phyloP scores from a whole-genome alignment of 345 rosid species.

The Sisymbrium altissimum region DNA sequence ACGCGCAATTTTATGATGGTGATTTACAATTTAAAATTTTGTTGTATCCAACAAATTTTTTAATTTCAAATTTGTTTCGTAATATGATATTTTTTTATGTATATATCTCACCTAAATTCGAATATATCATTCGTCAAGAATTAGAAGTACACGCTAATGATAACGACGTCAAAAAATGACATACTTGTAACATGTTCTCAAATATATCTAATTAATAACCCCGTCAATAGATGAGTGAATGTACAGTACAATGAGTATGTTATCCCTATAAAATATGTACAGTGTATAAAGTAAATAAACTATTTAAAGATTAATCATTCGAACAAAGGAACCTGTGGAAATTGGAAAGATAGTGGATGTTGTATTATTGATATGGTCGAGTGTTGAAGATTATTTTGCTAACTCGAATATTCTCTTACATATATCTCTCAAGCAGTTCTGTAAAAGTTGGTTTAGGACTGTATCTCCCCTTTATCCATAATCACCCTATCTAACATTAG shows the following conservation, averaged over 20 bases:
- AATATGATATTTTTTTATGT: too few species aligned
- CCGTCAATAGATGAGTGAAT: background rate
- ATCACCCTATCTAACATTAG: background rate
- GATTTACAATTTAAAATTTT: too few species aligned
- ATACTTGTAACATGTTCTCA: background rate
- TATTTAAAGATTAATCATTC: background rate
- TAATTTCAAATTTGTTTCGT: too few species aligned
- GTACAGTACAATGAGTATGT: background rate
- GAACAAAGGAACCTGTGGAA: background rate
- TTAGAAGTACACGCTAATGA: too few species aligned
- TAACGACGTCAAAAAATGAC: background rate
- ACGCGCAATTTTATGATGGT: too few species aligned
- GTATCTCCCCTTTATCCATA: slow-evolving; percentile 5
- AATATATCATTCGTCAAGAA: background rate
- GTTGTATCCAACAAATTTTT: too few species aligned
- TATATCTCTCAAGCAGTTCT: background rate
- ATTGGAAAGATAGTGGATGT: background rate
- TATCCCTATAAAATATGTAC: background rate
- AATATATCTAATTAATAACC: background rate
- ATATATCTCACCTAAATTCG: background rate
- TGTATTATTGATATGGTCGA: slow-evolving; percentile 9
- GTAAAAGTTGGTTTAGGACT: background rate
- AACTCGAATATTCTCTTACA: slow-evolving; percentile 5
- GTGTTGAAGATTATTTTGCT: slow-evolving; percentile 11
- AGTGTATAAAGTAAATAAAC: background rate